Percentiles rank a stretch among this genome's conserved stretches.
Conservation (phyloP, 2,329 filamentous ascomycete species). For the Triangularia verruculosa region DNA sequence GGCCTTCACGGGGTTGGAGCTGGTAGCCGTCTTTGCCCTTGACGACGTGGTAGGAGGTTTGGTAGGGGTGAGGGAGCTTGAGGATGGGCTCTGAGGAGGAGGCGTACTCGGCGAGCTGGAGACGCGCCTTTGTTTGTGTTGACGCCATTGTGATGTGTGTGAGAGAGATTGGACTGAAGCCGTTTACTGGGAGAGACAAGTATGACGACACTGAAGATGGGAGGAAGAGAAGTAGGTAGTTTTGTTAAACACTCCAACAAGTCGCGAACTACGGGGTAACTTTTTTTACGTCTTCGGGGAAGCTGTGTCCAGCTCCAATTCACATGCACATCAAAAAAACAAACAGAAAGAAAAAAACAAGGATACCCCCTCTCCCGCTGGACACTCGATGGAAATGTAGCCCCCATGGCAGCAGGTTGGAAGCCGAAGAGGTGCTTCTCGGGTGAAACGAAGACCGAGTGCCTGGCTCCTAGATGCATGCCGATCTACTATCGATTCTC, state of each 20-base stretch:
- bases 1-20: constrained; percentile 13
- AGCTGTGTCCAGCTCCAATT: not conserved
- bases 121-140: constrained; percentile 21
- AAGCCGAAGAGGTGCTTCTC: not conserved
- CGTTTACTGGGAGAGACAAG: not conserved
- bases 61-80: constrained; percentile 33
- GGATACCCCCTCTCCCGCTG: not conserved
- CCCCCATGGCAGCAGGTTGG: not conserved
- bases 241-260: not conserved
- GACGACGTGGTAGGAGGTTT: constrained; percentile 29
- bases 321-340: not conserved
- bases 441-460: not conserved
- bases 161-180: not conserved
- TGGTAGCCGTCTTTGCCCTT: constrained; percentile 21
- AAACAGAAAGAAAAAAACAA: not conserved
- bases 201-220: not conserved
- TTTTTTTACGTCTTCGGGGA: not conserved
- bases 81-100: constrained; percentile 28
- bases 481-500: not conserved
- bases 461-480: not conserved
- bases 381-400: not conserved
- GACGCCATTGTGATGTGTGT: constrained; percentile 12
- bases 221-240: not conserved
- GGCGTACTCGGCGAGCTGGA: constrained; percentile 26
- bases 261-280: not conserved